Evolutionary conservation across 805 yeast genomes (phyloP), one percentile per base, ranked within the genome.

Genomic region (Saccharomycopsis oosterbeekiorum): DNA sequence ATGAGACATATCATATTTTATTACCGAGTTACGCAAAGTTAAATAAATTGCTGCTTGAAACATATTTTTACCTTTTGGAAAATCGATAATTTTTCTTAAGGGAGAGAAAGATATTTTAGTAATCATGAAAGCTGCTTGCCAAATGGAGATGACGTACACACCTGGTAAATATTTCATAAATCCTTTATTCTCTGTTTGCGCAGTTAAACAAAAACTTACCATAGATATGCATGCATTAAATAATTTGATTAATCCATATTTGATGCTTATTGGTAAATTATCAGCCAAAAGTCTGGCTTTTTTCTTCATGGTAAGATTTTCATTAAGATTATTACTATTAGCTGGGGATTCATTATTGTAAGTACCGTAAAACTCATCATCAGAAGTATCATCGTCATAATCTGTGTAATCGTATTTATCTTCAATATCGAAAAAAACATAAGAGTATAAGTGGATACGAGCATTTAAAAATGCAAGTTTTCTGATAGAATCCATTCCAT

Each of bases 81-180:
- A 72, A 72, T 91, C 97, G 15, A 92, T 69, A 15, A 84, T 80
- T 34, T 80, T 76, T 29, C 84, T 79, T 68, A 89, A 75, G 1
- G 89, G 81, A 0, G 97, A 89, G 69, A 91, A 92, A 9, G 83
- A 80, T 56, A 93, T 76, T 68, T 89, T 85, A 59, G 88, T 88
- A 39, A 94, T 83, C 43, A 93, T 84, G 67, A 91, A 87, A 1
- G 96, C 84, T 0, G 97, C 88, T 72, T 94, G 98, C 97, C 98
- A 91, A 36, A 92, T 81, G 56, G 86, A 84, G 64, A 90, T 76
- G 1, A 91, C 82, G 69, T 88, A 86, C 1, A 89, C 90, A 58
- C 88, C 88, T 0, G 99, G 98, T 55, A 93, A 78, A 68, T 87
- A 89, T 67, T 80, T 82, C 69, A 92, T 81, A 68, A 89, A 86